Conservation (phyloP, 441 rosid species). For the Populus trichocarpa region DNA sequence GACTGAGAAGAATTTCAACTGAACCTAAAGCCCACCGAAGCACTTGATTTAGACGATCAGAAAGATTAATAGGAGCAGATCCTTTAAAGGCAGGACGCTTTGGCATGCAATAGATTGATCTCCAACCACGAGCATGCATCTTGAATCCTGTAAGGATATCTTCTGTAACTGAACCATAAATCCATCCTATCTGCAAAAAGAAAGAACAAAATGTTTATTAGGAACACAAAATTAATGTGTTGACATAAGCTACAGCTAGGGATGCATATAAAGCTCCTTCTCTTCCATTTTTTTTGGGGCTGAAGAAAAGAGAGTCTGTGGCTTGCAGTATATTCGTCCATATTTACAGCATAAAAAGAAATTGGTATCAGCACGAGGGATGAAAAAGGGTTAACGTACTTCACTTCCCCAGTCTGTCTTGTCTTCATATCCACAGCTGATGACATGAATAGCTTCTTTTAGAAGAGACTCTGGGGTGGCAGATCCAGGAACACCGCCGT, state of each 20-base stretch:
- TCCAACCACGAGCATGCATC: constrained; percentile 99
- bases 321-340: not conserved
- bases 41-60: constrained; percentile 98
- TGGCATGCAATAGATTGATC: constrained; percentile 98
- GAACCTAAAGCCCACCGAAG: constrained; percentile 99
- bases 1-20: constrained; percentile 94
- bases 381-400: constrained; percentile 33
- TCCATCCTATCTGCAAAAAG: constrained; percentile 91
- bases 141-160: constrained; percentile 98
- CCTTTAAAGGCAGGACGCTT: constrained; percentile 91
- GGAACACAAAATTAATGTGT: not conserved
- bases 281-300: not conserved
- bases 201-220: constrained; percentile 8
- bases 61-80: constrained; percentile 98
- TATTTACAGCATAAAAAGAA: not conserved
- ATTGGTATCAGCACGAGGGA: constrained; percentile 1
- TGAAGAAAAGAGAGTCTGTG: not conserved
- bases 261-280: not conserved
- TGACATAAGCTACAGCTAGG: not conserved
- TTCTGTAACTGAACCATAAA: constrained; percentile 98
- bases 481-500: constrained; percentile 96
- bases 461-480: constrained; percentile 94
- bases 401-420: constrained; percentile 99
- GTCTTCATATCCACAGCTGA: constrained; percentile 98
- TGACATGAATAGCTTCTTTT: constrained; percentile 99